Conservation (phyloP, 2,329 filamentous ascomycete genomes). For the Endocalyx cinctus region DNA sequence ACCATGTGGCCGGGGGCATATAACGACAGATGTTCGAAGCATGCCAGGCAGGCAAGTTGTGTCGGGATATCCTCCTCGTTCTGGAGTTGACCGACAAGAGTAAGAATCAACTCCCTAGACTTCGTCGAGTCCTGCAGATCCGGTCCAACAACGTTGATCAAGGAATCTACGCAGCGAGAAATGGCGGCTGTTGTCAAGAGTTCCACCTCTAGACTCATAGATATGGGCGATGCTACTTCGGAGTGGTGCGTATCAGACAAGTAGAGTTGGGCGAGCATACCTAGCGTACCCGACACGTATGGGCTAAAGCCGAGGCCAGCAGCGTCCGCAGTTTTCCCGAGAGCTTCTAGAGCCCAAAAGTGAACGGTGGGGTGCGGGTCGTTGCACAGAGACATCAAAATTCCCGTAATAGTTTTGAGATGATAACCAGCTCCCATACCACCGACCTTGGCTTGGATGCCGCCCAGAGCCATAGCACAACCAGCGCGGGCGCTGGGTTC, state of each 20-base stretch:
- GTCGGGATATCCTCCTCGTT: constrained; percentile 67
- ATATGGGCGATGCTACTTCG: constrained; percentile 72
- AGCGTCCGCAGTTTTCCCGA: constrained; percentile 83
- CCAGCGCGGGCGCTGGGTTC: constrained; percentile 91
- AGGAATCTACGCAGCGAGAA: constrained; percentile 84
- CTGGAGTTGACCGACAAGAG: constrained; percentile 77
- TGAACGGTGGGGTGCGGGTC: constrained; percentile 94
- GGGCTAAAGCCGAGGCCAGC: constrained; percentile 88
- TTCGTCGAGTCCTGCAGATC: constrained; percentile 91
- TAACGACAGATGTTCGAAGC: constrained; percentile 84
- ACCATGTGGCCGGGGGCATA: constrained; percentile 88
- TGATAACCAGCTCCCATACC: constrained; percentile 97
- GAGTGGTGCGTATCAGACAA: constrained; percentile 86
- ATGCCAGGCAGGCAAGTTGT: constrained; percentile 72
- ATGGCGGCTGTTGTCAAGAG: constrained; percentile 78
- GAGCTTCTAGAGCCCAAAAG: constrained; percentile 89
- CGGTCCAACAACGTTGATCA: constrained; percentile 93
- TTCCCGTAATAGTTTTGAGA: constrained; percentile 93
- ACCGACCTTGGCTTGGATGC: constrained; percentile 91
- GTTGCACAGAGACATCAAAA: constrained; percentile 95
- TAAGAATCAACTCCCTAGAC: constrained; percentile 87
- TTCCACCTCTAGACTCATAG: constrained; percentile 87
- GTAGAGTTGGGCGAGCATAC: constrained; percentile 91
- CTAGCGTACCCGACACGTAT: constrained; percentile 84
- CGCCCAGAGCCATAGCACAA: constrained; percentile 88